Evolutionary conservation across 495 filamentous ascomycete genomes (phyloP), one percentile per base, ranked within the genome.

Genomic region (Aspergillus asperescens): DNA sequence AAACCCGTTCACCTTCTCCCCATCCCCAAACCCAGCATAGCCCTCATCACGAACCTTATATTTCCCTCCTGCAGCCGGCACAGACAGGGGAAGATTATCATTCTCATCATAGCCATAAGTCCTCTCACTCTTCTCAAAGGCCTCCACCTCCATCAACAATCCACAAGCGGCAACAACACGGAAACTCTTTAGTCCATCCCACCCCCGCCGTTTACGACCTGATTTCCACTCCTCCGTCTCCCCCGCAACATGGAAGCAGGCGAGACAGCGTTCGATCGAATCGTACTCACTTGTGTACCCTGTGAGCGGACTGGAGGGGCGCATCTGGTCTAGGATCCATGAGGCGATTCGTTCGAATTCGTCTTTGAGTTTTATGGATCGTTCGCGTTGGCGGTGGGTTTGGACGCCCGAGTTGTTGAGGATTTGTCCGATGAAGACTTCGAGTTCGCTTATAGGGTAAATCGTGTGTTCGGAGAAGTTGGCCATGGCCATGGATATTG

Each of bases 341-440:
- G 61, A 64, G 0, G 73, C 60, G 34, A 84, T 74, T 1, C 70
- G 64, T 9, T 80, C 72, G 32, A 81, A 87, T 18, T 79, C 78
- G 12, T 87, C 83, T 35, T 76, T 80, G 64, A 89, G 48, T 35
- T 57, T 57, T 2, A 55, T 66, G 3, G 81, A 83, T 3, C 63
- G 65, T 40, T 92, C 87, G 37, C 82, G 81, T 52, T 89, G 82
- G 1, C 80, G 73, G 44, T 69, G 75, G 13, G 72, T 81, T 54
- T 82, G 81, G 4, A 66, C 65, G 22, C 83, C 81, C 0, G 66
- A 72, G 40, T 77, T 82, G 50, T 84, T 87, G 18, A 91, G 67
- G 44, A 94, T 85, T 34, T 73, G 79, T 23, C 89, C 88, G 25
- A 80, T 76, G 62, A 91, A 88, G 19, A 87, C 86, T 68, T 95